phyloP scores from a whole-genome alignment of 1,284 basidiomycete species.

The Rhodotorula sp. region DNA sequence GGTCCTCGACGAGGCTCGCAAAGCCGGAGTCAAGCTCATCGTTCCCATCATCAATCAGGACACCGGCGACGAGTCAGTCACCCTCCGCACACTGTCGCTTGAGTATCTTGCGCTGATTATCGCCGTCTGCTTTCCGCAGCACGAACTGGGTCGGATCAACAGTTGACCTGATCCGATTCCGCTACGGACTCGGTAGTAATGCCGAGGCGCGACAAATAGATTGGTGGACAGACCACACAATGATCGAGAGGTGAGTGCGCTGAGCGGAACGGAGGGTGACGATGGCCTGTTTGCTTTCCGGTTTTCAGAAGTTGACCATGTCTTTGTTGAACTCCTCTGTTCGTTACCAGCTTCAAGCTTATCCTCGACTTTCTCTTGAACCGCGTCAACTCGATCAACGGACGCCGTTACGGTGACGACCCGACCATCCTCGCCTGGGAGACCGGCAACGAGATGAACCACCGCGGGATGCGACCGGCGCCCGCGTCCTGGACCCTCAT shows the following conservation, averaged over 20 bases:
- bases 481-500: constrained; percentile 43
- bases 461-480: constrained; percentile 42
- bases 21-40: constrained; percentile 42
- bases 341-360: constrained; percentile 42
- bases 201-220: constrained; percentile 33
- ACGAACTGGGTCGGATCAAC: constrained; percentile 40
- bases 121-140: not conserved
- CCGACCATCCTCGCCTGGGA: constrained; percentile 47
- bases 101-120: not conserved
- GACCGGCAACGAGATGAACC: constrained; percentile 45
- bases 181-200: constrained; percentile 32
- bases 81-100: not conserved
- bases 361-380: constrained; percentile 44
- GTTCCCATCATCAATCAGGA: constrained; percentile 44
- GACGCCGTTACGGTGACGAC: constrained; percentile 45
- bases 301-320: too few species aligned
- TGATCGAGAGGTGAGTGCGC: constrained; percentile 35
- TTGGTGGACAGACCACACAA: constrained; percentile 41
- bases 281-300: too few species aligned
- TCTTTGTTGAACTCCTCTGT: too few species aligned
- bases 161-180: constrained; percentile 23
- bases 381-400: constrained; percentile 47
- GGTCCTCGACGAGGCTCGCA: constrained; percentile 40
- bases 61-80: constrained; percentile 31
- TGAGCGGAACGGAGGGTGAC: too few species aligned